A percentile compares a stretch with the other conserved stretches of the same genome.
Evolutionary conservation across 805 yeast species (phyloP).

Genomic region (Sugiyamaella marilandica): DNA sequence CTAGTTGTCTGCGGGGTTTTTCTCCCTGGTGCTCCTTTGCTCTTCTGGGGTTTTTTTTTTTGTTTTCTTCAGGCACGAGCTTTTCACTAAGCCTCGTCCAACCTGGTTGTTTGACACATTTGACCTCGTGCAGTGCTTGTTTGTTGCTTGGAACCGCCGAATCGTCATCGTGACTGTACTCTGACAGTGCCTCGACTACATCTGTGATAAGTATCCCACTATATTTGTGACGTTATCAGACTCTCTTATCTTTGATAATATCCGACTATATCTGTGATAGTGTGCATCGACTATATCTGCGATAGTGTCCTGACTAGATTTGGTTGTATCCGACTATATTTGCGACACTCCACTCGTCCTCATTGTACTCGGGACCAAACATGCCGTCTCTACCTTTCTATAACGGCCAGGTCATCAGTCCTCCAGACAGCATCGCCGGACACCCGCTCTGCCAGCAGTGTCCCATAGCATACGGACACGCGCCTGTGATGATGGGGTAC

Average conservation of each 20-base stretch:
- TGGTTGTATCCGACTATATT: too few relatives aligned
- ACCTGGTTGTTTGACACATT: background rate
- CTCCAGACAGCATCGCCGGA: conserved; percentile 11
- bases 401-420: conserved; percentile 18
- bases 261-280: too few relatives aligned
- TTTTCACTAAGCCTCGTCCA: conserved; percentile 22
- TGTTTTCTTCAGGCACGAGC: conserved; percentile 18
- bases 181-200: background rate
- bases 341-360: too few relatives aligned
- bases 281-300: too few relatives aligned
- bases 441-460: conserved; percentile 2
- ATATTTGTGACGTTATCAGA: too few relatives aligned
- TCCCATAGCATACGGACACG: background rate
- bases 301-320: too few relatives aligned
- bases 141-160: background rate
- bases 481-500: conserved; percentile 3
- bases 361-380: background rate
- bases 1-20: conserved; percentile 4
- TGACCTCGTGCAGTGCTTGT: background rate
- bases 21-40: background rate
- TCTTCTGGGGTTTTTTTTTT: background rate
- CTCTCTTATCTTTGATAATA: background rate
- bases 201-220: background rate
- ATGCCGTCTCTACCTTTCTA: conserved; percentile 14
- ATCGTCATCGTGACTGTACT: background rate